phyloP scores from a whole-genome alignment of 192 early-diverging fungal genomes.

The Thamnidium elegans region DNA sequence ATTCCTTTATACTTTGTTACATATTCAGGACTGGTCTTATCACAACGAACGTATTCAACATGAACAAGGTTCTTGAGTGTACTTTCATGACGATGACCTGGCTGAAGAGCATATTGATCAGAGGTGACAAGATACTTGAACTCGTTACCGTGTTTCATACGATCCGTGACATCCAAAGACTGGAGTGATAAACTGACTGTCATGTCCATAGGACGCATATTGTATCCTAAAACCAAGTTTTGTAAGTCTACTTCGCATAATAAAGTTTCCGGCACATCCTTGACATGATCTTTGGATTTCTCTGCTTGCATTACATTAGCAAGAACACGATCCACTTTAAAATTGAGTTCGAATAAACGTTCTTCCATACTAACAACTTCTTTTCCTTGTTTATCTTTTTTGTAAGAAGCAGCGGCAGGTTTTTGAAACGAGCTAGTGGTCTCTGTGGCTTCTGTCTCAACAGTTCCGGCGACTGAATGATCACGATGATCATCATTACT shows the following conservation, averaged over 20 bases:
- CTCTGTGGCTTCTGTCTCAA: constrained; percentile 35
- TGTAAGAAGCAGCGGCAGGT: constrained; percentile 17
- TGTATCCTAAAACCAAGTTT: constrained; percentile 67
- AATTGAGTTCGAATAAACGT: constrained; percentile 54
- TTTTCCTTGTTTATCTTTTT: not conserved
- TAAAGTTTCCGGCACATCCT: constrained; percentile 38
- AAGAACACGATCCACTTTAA: constrained; percentile 68
- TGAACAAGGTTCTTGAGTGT: constrained; percentile 60
- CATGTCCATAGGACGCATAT: constrained; percentile 70
- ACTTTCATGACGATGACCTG: constrained; percentile 15
- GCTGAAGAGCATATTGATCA: constrained; percentile 21
- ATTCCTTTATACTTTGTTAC: constrained; percentile 69
- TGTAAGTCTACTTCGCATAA: constrained; percentile 70
- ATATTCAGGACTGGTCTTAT: constrained; percentile 71
- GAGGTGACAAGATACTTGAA: constrained; percentile 64
- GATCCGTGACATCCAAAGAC: constrained; percentile 77
- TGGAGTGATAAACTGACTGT: constrained; percentile 72
- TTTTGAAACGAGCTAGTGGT: constrained; percentile 5
- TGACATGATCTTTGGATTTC: constrained; percentile 27
- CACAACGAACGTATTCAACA: constrained; percentile 71
- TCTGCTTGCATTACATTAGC: constrained; percentile 60
- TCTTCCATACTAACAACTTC: constrained; percentile 28
- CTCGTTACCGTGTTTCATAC: constrained; percentile 45
- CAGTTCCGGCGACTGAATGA: constrained; percentile 51
- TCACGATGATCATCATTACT: constrained; percentile 30